Evolutionary conservation across 23 red algal genomes (phyloP).

Genomic region (Gracilaria gracilis): DNA sequence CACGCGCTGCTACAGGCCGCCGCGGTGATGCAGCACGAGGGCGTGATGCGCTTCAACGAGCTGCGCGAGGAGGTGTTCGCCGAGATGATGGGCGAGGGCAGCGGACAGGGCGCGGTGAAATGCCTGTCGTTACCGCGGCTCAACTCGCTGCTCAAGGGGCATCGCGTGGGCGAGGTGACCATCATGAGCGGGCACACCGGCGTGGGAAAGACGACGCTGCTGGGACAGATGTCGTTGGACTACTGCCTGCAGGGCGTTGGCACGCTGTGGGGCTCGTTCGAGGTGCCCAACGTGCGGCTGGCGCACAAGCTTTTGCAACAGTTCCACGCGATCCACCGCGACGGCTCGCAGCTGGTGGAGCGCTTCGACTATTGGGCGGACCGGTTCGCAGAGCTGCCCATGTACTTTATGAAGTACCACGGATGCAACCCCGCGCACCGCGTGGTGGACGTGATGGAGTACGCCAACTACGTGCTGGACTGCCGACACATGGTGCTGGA

Average conservation of each 20-base stretch:
- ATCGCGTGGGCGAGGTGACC: conserved; percentile 86
- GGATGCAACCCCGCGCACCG: conserved; percentile 76
- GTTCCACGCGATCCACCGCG: conserved; percentile 28
- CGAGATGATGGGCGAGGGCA: conserved; percentile 53
- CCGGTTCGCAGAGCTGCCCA: conserved; percentile 77
- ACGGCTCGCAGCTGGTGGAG: conserved; percentile 8
- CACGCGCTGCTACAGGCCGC: conserved; percentile 52
- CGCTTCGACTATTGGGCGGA: conserved; percentile 75
- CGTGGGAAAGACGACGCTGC: conserved; percentile 93
- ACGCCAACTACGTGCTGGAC: conserved; percentile 89
- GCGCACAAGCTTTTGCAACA: conserved; percentile 53
- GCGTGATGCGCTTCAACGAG: conserved; percentile 80
- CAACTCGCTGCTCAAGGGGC: conserved; percentile 75
- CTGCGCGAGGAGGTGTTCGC: conserved; percentile 77
- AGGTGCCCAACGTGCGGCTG: conserved; percentile 72
- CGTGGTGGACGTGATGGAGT: conserved; percentile 93
- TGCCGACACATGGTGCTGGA: conserved; percentile 87
- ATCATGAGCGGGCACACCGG: conserved; percentile 90
- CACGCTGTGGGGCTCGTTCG: conserved; percentile 96
- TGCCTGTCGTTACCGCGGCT: conserved; percentile 74
- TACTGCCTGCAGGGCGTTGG: conserved; percentile 85
- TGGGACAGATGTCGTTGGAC: conserved; percentile 91
- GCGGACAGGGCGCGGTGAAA: conserved; percentile 56
- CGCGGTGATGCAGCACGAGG: conserved; percentile 61
- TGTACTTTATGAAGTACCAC: conserved; percentile 92